Percentiles rank a stretch among this genome's conserved stretches.
phyloP scores from a whole-genome alignment of 1,284 basidiomycete genomes.

The Ceratobasidium sp. region DNA sequence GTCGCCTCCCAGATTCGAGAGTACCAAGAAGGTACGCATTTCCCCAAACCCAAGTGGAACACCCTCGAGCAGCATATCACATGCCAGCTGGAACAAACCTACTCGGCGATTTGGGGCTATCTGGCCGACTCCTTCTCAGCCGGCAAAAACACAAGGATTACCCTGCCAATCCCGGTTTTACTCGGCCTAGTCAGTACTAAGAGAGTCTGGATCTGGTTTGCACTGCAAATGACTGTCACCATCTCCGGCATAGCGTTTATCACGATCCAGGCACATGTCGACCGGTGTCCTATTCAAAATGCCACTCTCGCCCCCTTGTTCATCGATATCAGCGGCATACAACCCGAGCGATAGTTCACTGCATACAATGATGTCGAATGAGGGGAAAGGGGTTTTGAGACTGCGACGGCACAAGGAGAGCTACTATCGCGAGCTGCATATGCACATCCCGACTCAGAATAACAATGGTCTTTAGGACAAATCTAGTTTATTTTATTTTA shows the following conservation, averaged over 20 bases:
- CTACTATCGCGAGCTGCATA: background rate
- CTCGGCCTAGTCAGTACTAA: background rate
- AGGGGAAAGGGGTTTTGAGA: background rate
- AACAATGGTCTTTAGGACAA: background rate
- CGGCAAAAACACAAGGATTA: background rate
- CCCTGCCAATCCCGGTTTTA: background rate
- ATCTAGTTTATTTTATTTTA: no score
- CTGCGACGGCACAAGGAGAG: background rate
- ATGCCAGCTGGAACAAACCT: background rate
- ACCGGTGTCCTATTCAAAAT: background rate
- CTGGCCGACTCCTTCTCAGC: background rate
- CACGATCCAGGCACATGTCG: background rate
- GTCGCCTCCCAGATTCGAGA: background rate
- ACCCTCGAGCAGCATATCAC: background rate
- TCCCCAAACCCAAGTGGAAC: slow-evolving; percentile 1
- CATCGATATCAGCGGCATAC: background rate
- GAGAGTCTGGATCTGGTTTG: slow-evolving; percentile 6
- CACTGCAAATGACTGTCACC: slow-evolving; percentile 5
- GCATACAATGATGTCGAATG: background rate
- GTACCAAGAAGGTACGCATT: background rate
- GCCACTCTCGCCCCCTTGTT: background rate
- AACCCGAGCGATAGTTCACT: background rate
- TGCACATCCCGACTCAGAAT: background rate
- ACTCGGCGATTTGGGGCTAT: slow-evolving; percentile 4
- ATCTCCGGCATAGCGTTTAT: slow-evolving; percentile 7